Evolutionary conservation across 331 rosid species (phyloP), one percentile per base, ranked within the genome.

Genomic region (Phaseolus coccineus): DNA sequence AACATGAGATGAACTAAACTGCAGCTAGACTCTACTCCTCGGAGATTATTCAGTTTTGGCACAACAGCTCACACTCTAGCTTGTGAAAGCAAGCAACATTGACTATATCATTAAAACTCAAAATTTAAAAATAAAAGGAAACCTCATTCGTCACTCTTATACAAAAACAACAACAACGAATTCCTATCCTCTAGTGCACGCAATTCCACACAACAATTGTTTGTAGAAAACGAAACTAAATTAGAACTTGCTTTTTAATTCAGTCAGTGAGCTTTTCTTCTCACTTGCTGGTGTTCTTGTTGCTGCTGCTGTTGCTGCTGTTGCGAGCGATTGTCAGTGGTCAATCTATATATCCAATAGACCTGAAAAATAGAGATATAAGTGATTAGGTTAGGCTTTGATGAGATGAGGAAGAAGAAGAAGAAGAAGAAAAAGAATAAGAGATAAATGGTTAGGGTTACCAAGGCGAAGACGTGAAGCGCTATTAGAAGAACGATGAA

Each of bases 281-380:
- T 84, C 81, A 61, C 92, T 15, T 91, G 93, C 48, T 72, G 71
- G 2, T 33, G 77, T 14, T 71, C 42, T 3, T 76, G 77, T 58
- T 37, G 97, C 8, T 37, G 96, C 13, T 92, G 97, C 30, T 12
- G 83, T 7, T 47, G 78, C 47, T 64, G 78, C 42, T 87, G 92
- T 70, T 69, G 96, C 5, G 58, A 48, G 35, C 78, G 78, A 27
- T 14, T 57, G 13, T 93, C 96, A 14, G 98, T 93, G 8, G 92
- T 96, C 75, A 96, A 81, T 90, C 90, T 90, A 86, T 91, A 96
- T 80, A 96, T 91, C 99, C 99, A 96, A 73, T 93, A 96, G 5
- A 79, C 98, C 99, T 96, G 56, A 30, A 42, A 63, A 9, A 22
- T 47, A 0, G 5, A 69, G 16, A 55, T 19, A 56, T 9, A 25